Conservation (phyloP, 164 flowering plant genomes). For the Annona cherimola region DNA sequence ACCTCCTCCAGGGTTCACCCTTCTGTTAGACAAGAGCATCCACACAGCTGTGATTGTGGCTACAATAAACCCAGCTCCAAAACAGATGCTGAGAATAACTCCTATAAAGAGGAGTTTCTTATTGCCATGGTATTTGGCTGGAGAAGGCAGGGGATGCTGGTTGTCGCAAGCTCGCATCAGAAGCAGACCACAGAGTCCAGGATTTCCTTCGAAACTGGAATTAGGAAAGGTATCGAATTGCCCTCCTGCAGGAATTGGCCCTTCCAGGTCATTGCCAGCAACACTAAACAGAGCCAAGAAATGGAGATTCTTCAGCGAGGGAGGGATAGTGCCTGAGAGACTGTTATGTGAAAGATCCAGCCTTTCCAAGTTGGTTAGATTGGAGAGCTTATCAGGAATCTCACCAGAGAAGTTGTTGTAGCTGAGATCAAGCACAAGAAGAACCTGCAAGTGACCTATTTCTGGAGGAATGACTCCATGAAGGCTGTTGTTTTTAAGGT, state of each 20-base stretch:
- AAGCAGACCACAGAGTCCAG: constrained; percentile 25
- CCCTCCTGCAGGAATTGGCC: constrained; percentile 56
- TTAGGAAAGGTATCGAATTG: constrained; percentile 54
- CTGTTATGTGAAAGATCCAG: constrained; percentile 50
- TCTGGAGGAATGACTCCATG: constrained; percentile 48
- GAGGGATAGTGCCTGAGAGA: constrained; percentile 56
- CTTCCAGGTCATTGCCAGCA: constrained; percentile 51
- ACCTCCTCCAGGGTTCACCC: constrained; percentile 3
- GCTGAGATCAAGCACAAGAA: constrained; percentile 52
- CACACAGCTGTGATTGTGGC: constrained; percentile 1
- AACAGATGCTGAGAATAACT: constrained; percentile 5
- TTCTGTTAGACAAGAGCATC: constrained; percentile 9
- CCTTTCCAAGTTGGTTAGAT: constrained; percentile 46
- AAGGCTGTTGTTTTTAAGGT: constrained; percentile 42
- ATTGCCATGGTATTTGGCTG: neutral
- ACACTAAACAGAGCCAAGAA: constrained; percentile 59
- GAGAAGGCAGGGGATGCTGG: neutral
- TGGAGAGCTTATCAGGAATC: constrained; percentile 50
- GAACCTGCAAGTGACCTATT: constrained; percentile 43
- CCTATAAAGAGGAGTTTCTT: constrained; percentile 11
- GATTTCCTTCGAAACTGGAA: constrained; percentile 51
- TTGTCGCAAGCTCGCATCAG: constrained; percentile 29
- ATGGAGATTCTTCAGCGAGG: constrained; percentile 40
- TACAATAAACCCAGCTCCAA: constrained; percentile 9
- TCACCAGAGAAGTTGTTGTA: constrained; percentile 42